These are phyloP conservation scores for Cyberlindnera maritima DNA, from an alignment of 805 yeast species.

Conservation along the genomic window DNA sequence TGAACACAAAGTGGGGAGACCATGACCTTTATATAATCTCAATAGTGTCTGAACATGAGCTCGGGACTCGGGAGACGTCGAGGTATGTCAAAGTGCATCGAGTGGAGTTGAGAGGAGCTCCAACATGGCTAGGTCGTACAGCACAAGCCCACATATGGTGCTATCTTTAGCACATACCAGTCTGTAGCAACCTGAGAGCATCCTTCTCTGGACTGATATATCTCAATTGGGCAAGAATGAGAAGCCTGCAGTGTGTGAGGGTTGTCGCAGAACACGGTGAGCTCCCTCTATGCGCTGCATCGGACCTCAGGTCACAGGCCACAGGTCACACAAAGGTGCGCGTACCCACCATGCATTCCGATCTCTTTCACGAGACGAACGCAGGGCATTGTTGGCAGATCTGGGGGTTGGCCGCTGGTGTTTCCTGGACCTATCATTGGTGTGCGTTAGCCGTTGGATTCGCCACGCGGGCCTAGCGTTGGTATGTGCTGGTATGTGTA, in stretches of 20 bases:
- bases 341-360: neutral
- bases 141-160: neutral
- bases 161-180: conserved; percentile 3
- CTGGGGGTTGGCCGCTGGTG: neutral
- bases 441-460: no score
- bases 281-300: neutral
- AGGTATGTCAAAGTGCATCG: neutral
- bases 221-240: neutral
- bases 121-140: neutral
- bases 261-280: neutral
- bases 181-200: neutral
- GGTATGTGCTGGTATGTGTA: no score
- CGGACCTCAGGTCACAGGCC: neutral
- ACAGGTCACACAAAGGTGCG: neutral
- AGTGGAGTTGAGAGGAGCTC: neutral
- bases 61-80: neutral
- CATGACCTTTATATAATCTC: neutral
- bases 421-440: no score
- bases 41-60: neutral
- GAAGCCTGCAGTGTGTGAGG: neutral
- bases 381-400: neutral
- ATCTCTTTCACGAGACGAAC: neutral
- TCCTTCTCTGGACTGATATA: neutral
- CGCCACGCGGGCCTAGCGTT: neutral
- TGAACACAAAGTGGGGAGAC: no score